These are phyloP conservation scores for Jamesozyma jinghongensis DNA, from an alignment of 805 yeast species.

Conservation along the genomic window DNA sequence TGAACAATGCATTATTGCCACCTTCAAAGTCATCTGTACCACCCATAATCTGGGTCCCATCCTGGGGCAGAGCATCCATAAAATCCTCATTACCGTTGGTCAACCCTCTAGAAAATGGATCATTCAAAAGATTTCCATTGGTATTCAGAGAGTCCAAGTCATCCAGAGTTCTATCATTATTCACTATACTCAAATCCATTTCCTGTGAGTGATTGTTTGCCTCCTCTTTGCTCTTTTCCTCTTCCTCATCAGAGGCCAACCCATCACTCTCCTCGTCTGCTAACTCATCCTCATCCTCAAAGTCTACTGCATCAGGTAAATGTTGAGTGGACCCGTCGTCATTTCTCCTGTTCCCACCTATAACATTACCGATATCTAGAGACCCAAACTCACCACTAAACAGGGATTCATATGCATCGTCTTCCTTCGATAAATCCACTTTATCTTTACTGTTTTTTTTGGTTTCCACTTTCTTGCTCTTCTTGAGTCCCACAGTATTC, in stretches of 20 bases:
- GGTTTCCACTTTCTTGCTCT: conserved; percentile 2
- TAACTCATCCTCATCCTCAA: conserved; percentile 87
- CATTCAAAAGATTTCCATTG: conserved; percentile 1
- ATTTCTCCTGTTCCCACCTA: conserved; percentile 13
- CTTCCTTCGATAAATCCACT: conserved; percentile 29
- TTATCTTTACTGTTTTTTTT: conserved; percentile 5
- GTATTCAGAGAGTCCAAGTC: background rate
- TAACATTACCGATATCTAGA: conserved; percentile 26
- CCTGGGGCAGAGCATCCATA: conserved; percentile 4
- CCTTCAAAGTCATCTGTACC: conserved; percentile 13
- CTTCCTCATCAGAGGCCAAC: background rate
- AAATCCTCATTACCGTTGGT: conserved; percentile 2
- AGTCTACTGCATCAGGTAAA: conserved; percentile 88
- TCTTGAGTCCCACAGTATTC: background rate
- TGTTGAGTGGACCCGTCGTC: conserved; percentile 50
- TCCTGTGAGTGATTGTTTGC: too few species aligned
- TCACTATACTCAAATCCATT: background rate
- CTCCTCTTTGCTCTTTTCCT: conserved; percentile 1
- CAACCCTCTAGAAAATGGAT: conserved; percentile 1
- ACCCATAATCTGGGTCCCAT: conserved; percentile 4
- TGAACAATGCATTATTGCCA: conserved; percentile 27
- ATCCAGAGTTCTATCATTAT: background rate
- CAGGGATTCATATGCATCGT: conserved; percentile 32
- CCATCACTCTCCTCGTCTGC: conserved; percentile 44
- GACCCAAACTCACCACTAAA: conserved; percentile 33